Evolutionary conservation across 2,329 filamentous ascomycete species (phyloP).

Genomic region (Colletotrichum plurivorum): DNA sequence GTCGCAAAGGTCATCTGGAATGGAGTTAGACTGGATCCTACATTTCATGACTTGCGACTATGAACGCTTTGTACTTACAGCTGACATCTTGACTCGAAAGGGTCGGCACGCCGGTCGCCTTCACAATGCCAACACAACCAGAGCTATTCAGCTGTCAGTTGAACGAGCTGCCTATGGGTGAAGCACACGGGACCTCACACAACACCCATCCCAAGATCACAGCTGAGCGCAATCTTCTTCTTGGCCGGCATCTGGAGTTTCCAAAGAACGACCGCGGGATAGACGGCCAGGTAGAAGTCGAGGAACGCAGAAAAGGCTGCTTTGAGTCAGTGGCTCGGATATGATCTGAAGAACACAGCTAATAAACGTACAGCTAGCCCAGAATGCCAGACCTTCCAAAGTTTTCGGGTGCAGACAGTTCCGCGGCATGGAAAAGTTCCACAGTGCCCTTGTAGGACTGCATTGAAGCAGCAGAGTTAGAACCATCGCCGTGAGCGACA

Average conservation of each 20-base stretch:
- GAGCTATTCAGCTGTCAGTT: not conserved
- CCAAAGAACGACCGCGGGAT: conserved; percentile 44
- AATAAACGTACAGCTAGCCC: not conserved
- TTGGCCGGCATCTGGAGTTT: conserved; percentile 42
- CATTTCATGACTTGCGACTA: fast-evolving
- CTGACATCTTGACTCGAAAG: conserved; percentile 9
- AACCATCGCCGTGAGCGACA: conserved; percentile 41
- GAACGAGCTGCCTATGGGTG: not conserved
- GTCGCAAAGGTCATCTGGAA: conserved; percentile 4
- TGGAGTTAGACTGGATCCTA: fast-evolving
- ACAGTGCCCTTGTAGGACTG: conserved; percentile 43
- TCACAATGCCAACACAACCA: conserved; percentile 6
- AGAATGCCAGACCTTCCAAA: not conserved
- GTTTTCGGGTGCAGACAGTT: not conserved
- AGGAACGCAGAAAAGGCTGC: conserved; percentile 44
- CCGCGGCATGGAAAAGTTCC: conserved; percentile 38
- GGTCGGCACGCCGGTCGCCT: not conserved
- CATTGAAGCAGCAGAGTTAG: conserved; percentile 44
- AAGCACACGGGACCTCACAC: conserved; percentile 41
- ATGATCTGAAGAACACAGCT: not conserved
- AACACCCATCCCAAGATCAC: conserved; percentile 46
- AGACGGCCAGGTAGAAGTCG: conserved; percentile 46
- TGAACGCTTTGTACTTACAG: not conserved
- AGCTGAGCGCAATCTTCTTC: conserved; percentile 45
- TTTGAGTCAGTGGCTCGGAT: not conserved